A percentile compares a stretch with the other conserved stretches of the same genome.
Evolutionary conservation across 2,329 filamentous ascomycete species (phyloP).

Genomic region (Beauveria medogensis): DNA sequence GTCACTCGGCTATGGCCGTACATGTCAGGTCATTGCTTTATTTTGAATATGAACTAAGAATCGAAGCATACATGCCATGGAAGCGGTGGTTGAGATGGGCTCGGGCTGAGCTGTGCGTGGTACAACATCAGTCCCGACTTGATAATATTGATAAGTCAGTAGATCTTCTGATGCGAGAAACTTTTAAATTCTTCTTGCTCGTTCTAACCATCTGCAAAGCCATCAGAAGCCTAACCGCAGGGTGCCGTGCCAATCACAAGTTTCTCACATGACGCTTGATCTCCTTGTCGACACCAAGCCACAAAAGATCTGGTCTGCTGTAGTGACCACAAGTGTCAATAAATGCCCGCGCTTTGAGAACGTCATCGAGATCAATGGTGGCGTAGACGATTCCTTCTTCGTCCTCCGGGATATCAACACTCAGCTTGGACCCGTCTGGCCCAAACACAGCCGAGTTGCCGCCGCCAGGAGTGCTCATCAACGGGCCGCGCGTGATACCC

Average conservation of each 20-base stretch:
- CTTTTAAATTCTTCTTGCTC: no score
- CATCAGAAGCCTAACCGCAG: no score
- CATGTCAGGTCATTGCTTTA: no score
- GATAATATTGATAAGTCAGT: no score
- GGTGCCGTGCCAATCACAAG: not conserved
- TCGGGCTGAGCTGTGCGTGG: no score
- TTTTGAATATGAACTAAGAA: no score
- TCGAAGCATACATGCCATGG: no score
- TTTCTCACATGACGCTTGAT: not conserved
- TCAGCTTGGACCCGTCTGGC: not conserved
- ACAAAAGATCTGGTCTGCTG: slow-evolving; percentile 32
- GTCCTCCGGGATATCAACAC: not conserved
- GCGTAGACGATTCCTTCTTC: slow-evolving; percentile 41
- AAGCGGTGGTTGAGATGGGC: no score
- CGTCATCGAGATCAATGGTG: slow-evolving; percentile 39
- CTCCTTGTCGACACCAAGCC: slow-evolving; percentile 17
- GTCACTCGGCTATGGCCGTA: not conserved
- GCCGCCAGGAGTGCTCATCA: not conserved
- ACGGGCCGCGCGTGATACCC: not conserved
- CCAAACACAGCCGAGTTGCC: not conserved
- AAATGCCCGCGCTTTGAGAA: slow-evolving; percentile 31
- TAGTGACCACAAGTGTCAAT: slow-evolving; percentile 31
- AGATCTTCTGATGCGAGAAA: no score
- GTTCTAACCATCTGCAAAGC: no score
- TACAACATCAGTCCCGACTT: no score